These are phyloP conservation scores for Aureococcus anophagefferens DNA, from an alignment of 108 stramenopile species.

Conservation along the genomic window DNA sequence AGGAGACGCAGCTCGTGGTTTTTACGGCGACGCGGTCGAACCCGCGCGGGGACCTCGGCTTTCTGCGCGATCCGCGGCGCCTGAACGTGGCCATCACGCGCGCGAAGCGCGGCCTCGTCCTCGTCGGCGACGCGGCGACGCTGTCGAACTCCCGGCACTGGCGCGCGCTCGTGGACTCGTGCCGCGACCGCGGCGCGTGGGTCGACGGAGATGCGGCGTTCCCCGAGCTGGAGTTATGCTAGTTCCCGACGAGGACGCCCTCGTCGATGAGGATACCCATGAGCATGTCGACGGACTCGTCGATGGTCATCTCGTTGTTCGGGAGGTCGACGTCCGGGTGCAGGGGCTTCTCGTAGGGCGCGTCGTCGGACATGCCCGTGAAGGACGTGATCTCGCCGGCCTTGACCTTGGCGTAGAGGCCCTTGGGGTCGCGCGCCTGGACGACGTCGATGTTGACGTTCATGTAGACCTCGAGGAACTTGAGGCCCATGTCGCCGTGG, in stretches of 20 bases:
- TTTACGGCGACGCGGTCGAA: slow-evolving; percentile 55
- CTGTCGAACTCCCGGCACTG: slow-evolving; percentile 50
- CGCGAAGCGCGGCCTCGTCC: slow-evolving; percentile 55
- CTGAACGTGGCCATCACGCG: slow-evolving; percentile 76
- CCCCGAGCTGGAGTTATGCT: no score
- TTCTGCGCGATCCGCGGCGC: slow-evolving; percentile 61
- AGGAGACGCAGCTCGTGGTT: slow-evolving; percentile 59
- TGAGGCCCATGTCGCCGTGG: slow-evolving; percentile 90
- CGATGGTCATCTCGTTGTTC: slow-evolving; percentile 80
- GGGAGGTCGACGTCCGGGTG: slow-evolving; percentile 77
- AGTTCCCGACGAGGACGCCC: slow-evolving; percentile 36
- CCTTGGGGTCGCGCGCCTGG: slow-evolving; percentile 71
- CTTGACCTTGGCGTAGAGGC: slow-evolving; percentile 23
- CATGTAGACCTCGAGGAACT: slow-evolving; percentile 94
- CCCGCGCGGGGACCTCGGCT: slow-evolving; percentile 53
- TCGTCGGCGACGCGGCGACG: slow-evolving; percentile 40
- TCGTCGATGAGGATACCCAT: slow-evolving; percentile 27
- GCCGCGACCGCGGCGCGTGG: slow-evolving; percentile 26
- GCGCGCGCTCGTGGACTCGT: slow-evolving; percentile 43
- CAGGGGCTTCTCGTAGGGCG: slow-evolving; percentile 90
- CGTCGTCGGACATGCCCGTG: slow-evolving; percentile 96
- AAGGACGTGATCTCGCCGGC: slow-evolving; percentile 90
- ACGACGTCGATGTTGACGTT: slow-evolving; percentile 88
- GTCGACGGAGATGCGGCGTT: no score
- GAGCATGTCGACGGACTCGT: slow-evolving; percentile 66